These are phyloP conservation scores for Rhodamnia argentea DNA, from an alignment of 345 rosid genomes.

Conservation along the genomic window DNA sequence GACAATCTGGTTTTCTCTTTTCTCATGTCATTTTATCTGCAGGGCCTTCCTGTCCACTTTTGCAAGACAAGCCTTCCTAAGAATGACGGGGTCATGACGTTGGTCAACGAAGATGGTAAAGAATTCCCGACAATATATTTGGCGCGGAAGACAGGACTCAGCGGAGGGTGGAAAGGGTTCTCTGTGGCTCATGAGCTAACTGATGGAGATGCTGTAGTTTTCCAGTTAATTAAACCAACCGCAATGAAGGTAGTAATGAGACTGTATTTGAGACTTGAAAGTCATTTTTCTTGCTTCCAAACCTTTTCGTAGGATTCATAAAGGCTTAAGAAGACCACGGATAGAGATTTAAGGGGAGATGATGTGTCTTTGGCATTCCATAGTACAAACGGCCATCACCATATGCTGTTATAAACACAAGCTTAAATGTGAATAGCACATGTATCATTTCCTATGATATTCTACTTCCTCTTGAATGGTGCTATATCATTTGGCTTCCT, in stretches of 20 bases:
- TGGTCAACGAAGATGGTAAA: slow-evolving; percentile 33
- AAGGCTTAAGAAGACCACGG: not conserved
- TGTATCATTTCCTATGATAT: not conserved
- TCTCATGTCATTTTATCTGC: not conserved
- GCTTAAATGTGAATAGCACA: not conserved
- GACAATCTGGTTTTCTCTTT: not conserved
- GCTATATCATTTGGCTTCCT: not conserved
- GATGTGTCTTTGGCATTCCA: not conserved
- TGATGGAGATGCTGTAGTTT: slow-evolving; percentile 62
- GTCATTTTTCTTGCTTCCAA: not conserved
- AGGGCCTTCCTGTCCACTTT: slow-evolving; percentile 54
- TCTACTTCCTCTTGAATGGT: not conserved
- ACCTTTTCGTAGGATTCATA: not conserved
- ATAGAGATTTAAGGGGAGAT: not conserved
- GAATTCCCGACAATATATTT: slow-evolving; percentile 39
- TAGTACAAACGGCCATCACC: not conserved
- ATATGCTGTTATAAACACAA: not conserved
- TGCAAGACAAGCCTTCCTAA: slow-evolving; percentile 34
- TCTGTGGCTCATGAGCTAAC: slow-evolving; percentile 49
- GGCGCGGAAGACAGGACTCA: slow-evolving; percentile 39
- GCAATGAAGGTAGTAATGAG: slow-evolving; percentile 32
- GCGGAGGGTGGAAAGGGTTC: slow-evolving; percentile 79
- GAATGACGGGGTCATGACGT: slow-evolving; percentile 25
- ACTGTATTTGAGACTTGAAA: not conserved
- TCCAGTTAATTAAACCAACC: slow-evolving; percentile 34